Conservation (phyloP, 1,284 basidiomycete species). For the Earliella scabrosa region DNA sequence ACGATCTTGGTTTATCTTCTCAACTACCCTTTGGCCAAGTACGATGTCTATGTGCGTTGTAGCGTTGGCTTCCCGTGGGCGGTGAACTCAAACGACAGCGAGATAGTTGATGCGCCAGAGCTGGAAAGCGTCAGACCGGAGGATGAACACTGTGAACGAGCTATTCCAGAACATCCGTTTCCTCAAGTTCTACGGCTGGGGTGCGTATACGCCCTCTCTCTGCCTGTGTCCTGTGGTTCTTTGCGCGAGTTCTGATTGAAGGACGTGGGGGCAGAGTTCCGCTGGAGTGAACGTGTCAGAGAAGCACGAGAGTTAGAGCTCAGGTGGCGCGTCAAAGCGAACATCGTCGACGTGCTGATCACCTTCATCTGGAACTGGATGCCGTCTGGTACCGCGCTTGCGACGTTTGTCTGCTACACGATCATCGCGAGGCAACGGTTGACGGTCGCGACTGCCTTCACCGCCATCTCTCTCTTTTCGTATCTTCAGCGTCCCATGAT, state of each 20-base stretch:
- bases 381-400: slow-evolving; percentile 67
- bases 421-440: slow-evolving; percentile 58
- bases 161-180: slow-evolving; percentile 76
- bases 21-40: slow-evolving; percentile 68
- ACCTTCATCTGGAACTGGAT: slow-evolving; percentile 77
- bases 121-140: slow-evolving; percentile 73
- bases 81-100: not conserved
- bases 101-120: slow-evolving; percentile 59
- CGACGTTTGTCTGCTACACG: slow-evolving; percentile 68
- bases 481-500: slow-evolving; percentile 70
- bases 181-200: slow-evolving; percentile 77
- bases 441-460: slow-evolving; percentile 73
- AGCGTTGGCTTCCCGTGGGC: not conserved
- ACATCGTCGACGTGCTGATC: slow-evolving; percentile 59
- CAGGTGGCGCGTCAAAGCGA: slow-evolving; percentile 65
- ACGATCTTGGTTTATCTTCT: slow-evolving; percentile 68
- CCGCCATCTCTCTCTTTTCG: slow-evolving; percentile 66
- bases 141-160: slow-evolving; percentile 83
- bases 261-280: slow-evolving; percentile 25
- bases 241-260: too few relatives aligned
- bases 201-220: slow-evolving; percentile 36
- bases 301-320: slow-evolving; percentile 60
- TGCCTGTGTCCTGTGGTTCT: too few relatives aligned
- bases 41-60: slow-evolving; percentile 62
- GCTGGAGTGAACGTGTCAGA: slow-evolving; percentile 57